Evolutionary conservation across 495 filamentous ascomycete genomes (phyloP).

Genomic region (Penicillium paxilli): DNA sequence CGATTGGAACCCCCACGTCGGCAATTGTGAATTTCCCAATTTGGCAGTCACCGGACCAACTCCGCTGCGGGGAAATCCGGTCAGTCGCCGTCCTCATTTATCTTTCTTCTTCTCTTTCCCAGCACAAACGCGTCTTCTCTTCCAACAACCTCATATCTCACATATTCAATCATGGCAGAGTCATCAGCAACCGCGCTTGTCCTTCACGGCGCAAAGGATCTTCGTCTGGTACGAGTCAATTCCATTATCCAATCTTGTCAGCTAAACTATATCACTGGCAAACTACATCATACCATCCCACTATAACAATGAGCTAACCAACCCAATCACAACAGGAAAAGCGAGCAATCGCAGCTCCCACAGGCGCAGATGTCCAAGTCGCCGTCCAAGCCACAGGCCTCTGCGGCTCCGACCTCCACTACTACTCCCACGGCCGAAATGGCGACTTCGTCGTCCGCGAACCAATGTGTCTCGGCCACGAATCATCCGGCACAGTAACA

Average conservation of each 20-base stretch:
- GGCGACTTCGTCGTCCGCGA: constrained; percentile 74
- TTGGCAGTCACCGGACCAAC: constrained; percentile 36
- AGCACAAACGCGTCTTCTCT: not conserved
- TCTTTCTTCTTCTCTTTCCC: not conserved
- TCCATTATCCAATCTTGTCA: too few relatives aligned
- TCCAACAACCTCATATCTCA: not conserved
- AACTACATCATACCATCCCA: too few relatives aligned
- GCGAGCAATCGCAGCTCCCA: constrained; percentile 38
- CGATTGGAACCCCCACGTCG: constrained; percentile 17
- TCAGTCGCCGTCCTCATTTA: not conserved
- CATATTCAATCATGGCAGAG: constrained; percentile 23
- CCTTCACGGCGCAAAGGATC: constrained; percentile 66
- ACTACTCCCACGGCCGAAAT: constrained; percentile 83
- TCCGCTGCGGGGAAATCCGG: constrained; percentile 24
- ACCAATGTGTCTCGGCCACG: constrained; percentile 77
- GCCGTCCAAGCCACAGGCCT: constrained; percentile 73
- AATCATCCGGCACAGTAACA: constrained; percentile 71
- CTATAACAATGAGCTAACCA: constrained; percentile 8
- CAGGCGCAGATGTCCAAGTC: constrained; percentile 66
- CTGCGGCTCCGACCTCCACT: constrained; percentile 83
- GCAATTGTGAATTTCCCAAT: constrained; percentile 30
- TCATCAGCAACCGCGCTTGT: constrained; percentile 59
- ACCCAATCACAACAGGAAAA: constrained; percentile 45
- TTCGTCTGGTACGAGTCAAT: constrained; percentile 57
- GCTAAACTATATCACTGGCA: too few relatives aligned